Evolutionary conservation across 768 basidiomycete species (phyloP), one percentile per base, ranked within the genome.

Genomic region (Tremella mesenterica): DNA sequence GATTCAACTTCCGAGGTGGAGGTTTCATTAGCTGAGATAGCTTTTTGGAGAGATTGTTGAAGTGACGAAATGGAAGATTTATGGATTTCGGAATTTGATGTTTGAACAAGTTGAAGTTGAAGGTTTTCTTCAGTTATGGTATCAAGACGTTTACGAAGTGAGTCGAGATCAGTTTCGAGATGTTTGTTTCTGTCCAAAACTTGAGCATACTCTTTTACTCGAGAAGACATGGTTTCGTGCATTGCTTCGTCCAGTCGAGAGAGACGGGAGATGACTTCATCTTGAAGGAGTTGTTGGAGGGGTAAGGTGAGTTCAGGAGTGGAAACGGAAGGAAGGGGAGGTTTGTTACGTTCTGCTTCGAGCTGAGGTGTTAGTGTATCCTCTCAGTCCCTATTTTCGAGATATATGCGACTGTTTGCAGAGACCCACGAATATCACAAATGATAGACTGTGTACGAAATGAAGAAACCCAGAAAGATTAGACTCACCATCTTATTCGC

Each of bases 141-240:
- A n/a, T 18, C n/a, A n/a, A 5, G 38, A 14, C 38, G 38, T 23
- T 41, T n/a, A 18, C 38, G 38, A 23, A 41, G 38, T 4, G 38
- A 41, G 38, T 57, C 56, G 6, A 48, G 46, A 27, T 57, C 56
- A 25, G 18, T 38, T 30, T 52, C 45, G 12, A 57, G 46, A 1
- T 44, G 46, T 27, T 51, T 46, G 36, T 57, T 52, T 36, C 56
- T 21, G 41, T 57, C 56, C 14, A 57, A 33, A 6, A 57, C 56
- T 20, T 25, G 29, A 25, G 50, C 50, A 34, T 57, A 52, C 46
- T 57, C 56, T 25, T 52, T 57, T 7, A 48, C 56, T n/a, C 46
- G n/a, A 48, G 50, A 52, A 10, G 34, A 33, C 56, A 52, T 52
- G 25, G n/a, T 48, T 38, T 57, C 56, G 30, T 48, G 46, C 56